These are phyloP conservation scores for Kwoniella shivajii DNA, from an alignment of 1,284 basidiomycete species.

Conservation along the genomic window DNA sequence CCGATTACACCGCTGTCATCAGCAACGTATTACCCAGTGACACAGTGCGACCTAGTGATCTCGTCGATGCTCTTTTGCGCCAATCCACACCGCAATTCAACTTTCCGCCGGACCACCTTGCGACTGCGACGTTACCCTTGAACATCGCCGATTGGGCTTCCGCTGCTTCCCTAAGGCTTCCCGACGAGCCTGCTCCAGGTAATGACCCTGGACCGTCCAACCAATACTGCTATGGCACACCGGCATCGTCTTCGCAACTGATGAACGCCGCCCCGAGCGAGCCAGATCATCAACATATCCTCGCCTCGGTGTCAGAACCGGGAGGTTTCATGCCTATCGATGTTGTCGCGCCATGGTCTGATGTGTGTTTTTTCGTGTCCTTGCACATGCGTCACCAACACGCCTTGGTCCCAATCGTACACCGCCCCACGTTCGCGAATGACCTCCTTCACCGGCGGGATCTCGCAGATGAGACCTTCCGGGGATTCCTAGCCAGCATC, in stretches of 20 bases:
- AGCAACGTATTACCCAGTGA: not conserved
- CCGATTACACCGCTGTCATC: too few relatives aligned
- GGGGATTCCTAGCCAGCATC: not conserved
- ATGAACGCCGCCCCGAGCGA: too few relatives aligned
- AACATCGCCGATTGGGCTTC: not conserved
- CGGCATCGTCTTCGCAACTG: too few relatives aligned
- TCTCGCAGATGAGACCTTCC: not conserved
- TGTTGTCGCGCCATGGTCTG: not conserved
- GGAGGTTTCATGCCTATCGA: conserved; percentile 2
- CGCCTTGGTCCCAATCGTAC: not conserved
- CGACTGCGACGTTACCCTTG: not conserved
- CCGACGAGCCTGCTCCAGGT: not conserved
- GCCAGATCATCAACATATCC: not conserved
- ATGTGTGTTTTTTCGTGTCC: not conserved
- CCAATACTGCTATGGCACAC: too few relatives aligned
- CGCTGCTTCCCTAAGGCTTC: not conserved
- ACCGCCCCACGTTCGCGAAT: not conserved
- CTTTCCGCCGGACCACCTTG: not conserved
- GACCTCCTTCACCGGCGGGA: not conserved
- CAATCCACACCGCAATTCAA: not conserved
- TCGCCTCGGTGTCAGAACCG: too few relatives aligned
- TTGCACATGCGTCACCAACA: not conserved
- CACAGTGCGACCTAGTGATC: not conserved
- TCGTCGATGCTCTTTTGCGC: not conserved
- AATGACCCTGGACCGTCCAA: too few relatives aligned